Evolutionary conservation across 495 filamentous ascomycete species (phyloP).

Genomic region (Neurospora sp.): DNA sequence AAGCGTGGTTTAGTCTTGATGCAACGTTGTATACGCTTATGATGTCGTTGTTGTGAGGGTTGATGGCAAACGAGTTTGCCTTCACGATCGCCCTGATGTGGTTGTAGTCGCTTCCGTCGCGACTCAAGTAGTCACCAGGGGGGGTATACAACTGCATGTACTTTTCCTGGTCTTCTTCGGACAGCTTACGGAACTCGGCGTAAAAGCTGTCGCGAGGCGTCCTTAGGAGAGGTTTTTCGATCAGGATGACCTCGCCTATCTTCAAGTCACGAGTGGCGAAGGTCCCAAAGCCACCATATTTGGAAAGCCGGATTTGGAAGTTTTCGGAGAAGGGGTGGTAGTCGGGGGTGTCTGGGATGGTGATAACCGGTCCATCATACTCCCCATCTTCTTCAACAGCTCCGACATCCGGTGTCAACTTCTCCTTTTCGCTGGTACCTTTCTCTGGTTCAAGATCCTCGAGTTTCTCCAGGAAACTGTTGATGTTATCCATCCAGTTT

Average conservation of each 20-base stretch:
- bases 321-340: not conserved
- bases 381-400: not conserved
- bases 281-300: slow-evolving; percentile 17
- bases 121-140: not conserved
- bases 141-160: not conserved
- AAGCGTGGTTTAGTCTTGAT: slow-evolving; percentile 29
- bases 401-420: too few species aligned
- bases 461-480: not conserved
- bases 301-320: slow-evolving; percentile 16
- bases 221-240: slow-evolving; percentile 15
- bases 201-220: slow-evolving; percentile 6
- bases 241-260: slow-evolving; percentile 14
- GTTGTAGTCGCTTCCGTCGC: not conserved
- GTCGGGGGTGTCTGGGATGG: not conserved
- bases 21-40: slow-evolving; percentile 5
- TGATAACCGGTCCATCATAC: not conserved
- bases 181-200: slow-evolving; percentile 8
- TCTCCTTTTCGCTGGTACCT: too few species aligned
- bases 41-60: not conserved
- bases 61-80: not conserved
- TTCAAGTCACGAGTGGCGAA: slow-evolving; percentile 20
- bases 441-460: not conserved
- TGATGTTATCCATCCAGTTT: not conserved
- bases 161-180: not conserved
- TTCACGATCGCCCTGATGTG: not conserved